A percentile compares a stretch with the other conserved stretches of the same genome.
phyloP scores from a whole-genome alignment of 2,329 filamentous ascomycete genomes.

The Fusarium paranaense region DNA sequence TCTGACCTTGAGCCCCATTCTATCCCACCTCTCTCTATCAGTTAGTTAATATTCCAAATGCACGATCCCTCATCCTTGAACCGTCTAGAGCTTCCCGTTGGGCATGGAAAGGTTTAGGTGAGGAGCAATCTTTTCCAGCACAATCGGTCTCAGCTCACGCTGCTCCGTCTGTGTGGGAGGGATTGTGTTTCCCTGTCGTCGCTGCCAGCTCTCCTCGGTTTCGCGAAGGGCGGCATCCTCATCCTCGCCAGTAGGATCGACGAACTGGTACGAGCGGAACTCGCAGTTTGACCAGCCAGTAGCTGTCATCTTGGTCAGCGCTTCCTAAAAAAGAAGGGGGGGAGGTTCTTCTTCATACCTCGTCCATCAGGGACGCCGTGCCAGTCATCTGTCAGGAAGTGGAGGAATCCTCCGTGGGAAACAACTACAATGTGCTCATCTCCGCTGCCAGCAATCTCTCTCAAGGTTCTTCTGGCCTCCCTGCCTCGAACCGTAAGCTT shows the following conservation, averaged over 20 bases:
- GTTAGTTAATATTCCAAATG: background rate
- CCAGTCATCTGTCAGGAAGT: conserved; percentile 89
- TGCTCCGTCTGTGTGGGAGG: conserved; percentile 60
- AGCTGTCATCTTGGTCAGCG: conserved; percentile 55
- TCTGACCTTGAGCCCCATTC: background rate
- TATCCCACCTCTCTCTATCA: background rate
- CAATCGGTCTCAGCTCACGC: conserved; percentile 55
- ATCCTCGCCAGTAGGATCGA: conserved; percentile 62
- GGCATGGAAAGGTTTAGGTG: conserved; percentile 45
- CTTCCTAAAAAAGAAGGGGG: background rate
- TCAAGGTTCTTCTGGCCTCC: conserved; percentile 70
- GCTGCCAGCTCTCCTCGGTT: conserved; percentile 60
- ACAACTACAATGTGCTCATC: conserved; percentile 79
- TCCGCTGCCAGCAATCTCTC: conserved; percentile 57
- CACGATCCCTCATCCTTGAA: background rate
- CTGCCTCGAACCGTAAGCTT: conserved; percentile 71
- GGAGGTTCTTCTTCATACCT: conserved; percentile 49
- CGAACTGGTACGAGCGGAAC: conserved; percentile 75
- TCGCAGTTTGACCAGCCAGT: conserved; percentile 83
- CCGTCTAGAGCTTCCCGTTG: conserved; percentile 10
- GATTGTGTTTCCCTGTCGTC: conserved; percentile 55
- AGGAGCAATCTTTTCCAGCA: conserved; percentile 51
- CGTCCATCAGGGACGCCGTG: conserved; percentile 62
- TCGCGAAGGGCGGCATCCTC: conserved; percentile 60
- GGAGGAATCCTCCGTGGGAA: conserved; percentile 85